Conservation (phyloP, 73 alveolate species). For the Paramecium tetraurelia region DNA sequence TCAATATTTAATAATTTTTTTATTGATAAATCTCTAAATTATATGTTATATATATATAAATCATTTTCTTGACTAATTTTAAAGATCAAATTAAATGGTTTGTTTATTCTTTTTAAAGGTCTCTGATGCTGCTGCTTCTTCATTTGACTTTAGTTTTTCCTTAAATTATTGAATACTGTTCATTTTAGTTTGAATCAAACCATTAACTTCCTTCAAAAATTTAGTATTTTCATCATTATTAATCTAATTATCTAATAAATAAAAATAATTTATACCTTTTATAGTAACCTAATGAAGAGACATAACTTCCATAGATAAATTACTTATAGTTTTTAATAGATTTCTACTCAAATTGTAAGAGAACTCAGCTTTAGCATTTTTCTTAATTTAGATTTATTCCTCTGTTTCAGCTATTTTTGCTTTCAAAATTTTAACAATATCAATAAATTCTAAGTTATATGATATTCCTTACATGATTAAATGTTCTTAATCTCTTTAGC, state of each 20-base stretch:
- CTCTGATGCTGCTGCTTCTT: not conserved
- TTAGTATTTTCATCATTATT: conserved; percentile 23
- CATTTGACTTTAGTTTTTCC: not conserved
- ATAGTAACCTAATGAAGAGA: conserved; percentile 24
- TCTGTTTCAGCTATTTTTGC: conserved; percentile 37
- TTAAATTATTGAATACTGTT: not conserved
- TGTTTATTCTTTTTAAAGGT: not conserved
- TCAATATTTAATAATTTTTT: not conserved
- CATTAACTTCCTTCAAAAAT: not conserved
- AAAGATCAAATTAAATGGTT: not conserved
- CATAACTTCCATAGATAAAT: conserved; percentile 40
- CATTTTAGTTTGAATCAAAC: not conserved
- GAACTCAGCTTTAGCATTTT: conserved; percentile 43
- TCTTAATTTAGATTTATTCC: conserved; percentile 25
- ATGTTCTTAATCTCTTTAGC: not conserved
- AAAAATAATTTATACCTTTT: not conserved
- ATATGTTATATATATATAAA: not conserved
- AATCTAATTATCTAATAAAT: not conserved
- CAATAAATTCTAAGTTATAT: conserved; percentile 14
- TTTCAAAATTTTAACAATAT: not conserved
- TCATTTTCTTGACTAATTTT: not conserved
- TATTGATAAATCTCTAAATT: not conserved
- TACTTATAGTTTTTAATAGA: not conserved
- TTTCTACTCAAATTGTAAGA: conserved; percentile 35
- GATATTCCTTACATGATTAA: not conserved